Evolutionary conservation across 176 grass and related monocot genomes (phyloP), one percentile per base, ranked within the genome.

Genomic region (Aechmea fasciata): DNA sequence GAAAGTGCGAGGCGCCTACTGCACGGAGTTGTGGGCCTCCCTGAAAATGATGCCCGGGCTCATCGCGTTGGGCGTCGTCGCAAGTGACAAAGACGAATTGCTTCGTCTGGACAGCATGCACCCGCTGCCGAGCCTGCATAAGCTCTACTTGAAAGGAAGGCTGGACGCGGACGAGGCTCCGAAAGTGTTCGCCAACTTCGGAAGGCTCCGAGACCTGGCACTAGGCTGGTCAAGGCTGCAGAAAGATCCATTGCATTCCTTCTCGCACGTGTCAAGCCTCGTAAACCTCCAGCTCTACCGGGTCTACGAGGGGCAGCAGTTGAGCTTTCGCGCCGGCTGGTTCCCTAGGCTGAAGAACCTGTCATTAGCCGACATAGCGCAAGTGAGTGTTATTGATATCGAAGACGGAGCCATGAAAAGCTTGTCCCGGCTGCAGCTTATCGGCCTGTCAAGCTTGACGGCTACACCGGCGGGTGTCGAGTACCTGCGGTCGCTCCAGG

Each of bases 291-390:
- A 24, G 3, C 65, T 65, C 47, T 49, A 13, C 10, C 52, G 17
- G 47, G 71, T 54, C 11, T 83, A 73, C 2, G 80, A 73, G 0
- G 72, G 76, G 0, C 48, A 2, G 19, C 49, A 11, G n/a, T 50
- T 83, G 14, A 57, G 67, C 10, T 77, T 87, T 65, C 17, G 14
- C 22, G 2, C 62, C 0, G 63, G 68, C 51, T 83, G 85, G 85
- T 87, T 87, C 54, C 72, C 72, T 29, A 65, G 66, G 12, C 80
- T 87, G 28, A 78, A 73, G 4, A 10, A 66, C 18, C 57, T 84
- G 2, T 53, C 28, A 48, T 9, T 81, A 57, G 47, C 48, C 29
- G 47, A 66, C 49, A 66, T 81, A 72, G 49, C 11, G 17, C 14
- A 71, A 57, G 33, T 82, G 12, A 48, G 19, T 63, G 24, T 24